phyloP scores from a whole-genome alignment of 768 basidiomycete species.

The Leucocoprinus birnbaumii region DNA sequence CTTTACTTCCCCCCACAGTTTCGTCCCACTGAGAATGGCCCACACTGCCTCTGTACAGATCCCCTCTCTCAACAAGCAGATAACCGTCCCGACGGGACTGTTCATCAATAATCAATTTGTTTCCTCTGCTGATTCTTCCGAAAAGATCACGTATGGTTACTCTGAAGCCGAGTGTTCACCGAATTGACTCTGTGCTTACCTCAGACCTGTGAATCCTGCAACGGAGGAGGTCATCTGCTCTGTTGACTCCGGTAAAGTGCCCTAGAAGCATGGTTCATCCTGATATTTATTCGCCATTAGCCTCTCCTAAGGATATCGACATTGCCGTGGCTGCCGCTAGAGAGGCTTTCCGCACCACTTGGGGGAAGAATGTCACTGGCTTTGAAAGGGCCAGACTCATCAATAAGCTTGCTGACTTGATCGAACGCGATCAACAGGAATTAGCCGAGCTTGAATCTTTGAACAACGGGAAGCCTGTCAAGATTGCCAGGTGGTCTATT shows the following conservation, averaged over 20 bases:
- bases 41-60: slow-evolving; percentile 36
- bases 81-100: slow-evolving; percentile 75
- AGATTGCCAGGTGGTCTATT: slow-evolving; percentile 32
- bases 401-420: slow-evolving; percentile 85
- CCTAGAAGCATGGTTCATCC: not conserved
- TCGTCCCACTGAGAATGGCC: slow-evolving; percentile 40
- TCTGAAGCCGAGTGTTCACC: not conserved
- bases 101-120: slow-evolving; percentile 94
- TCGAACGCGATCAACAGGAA: slow-evolving; percentile 79
- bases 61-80: slow-evolving; percentile 40
- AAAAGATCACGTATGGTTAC: slow-evolving; percentile 55
- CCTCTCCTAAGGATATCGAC: slow-evolving; percentile 76
- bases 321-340: slow-evolving; percentile 81
- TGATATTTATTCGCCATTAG: slow-evolving; percentile 28
- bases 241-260: slow-evolving; percentile 53
- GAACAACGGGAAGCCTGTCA: slow-evolving; percentile 92
- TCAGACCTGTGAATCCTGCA: slow-evolving; percentile 75
- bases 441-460: slow-evolving; percentile 83
- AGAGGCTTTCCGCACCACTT: slow-evolving; percentile 77
- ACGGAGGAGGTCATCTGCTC: slow-evolving; percentile 74
- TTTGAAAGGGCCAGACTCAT: slow-evolving; percentile 78
- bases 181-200: not conserved
- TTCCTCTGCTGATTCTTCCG: slow-evolving; percentile 64
- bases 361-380: slow-evolving; percentile 88
- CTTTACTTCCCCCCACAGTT: not conserved